phyloP scores from a whole-genome alignment of 441 rosid species.

The Arabidopsis lyrata region DNA sequence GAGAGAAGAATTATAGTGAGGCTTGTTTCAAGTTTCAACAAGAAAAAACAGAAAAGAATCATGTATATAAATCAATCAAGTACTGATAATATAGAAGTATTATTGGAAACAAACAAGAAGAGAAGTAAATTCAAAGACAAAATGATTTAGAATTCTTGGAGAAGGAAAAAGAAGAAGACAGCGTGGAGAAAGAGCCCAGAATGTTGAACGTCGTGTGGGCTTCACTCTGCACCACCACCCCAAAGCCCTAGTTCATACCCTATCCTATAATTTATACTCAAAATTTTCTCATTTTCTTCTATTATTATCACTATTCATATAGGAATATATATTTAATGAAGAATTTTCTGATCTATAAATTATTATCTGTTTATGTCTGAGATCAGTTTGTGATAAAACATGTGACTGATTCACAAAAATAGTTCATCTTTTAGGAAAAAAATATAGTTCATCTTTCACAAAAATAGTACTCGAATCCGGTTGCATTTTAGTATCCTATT shows the following conservation, averaged over 20 bases:
- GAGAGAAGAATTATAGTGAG: constrained; percentile 34
- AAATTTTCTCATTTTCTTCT: background rate
- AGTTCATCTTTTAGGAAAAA: too few relatives aligned
- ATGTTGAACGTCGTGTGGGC: constrained; percentile 66
- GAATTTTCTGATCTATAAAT: background rate
- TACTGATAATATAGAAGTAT: constrained; percentile 39
- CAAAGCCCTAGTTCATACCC: constrained; percentile 47
- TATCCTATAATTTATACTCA: constrained; percentile 22
- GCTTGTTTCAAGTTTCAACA: constrained; percentile 44
- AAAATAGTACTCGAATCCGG: too few relatives aligned
- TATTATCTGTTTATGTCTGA: background rate
- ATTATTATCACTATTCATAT: background rate
- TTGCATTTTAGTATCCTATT: background rate
- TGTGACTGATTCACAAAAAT: background rate
- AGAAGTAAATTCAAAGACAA: constrained; percentile 91
- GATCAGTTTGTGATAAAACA: background rate
- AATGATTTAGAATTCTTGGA: constrained; percentile 86
- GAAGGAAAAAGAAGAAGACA: constrained; percentile 63
- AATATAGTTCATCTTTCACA: too few relatives aligned
- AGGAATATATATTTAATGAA: too few relatives aligned
- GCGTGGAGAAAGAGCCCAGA: constrained; percentile 49
- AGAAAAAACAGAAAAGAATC: constrained; percentile 41
- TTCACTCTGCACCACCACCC: constrained; percentile 52
- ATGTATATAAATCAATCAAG: constrained; percentile 40
- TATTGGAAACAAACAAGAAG: constrained; percentile 45